phyloP scores from a whole-genome alignment of 1,284 basidiomycete species.

The Phaffia rhodozyma region DNA sequence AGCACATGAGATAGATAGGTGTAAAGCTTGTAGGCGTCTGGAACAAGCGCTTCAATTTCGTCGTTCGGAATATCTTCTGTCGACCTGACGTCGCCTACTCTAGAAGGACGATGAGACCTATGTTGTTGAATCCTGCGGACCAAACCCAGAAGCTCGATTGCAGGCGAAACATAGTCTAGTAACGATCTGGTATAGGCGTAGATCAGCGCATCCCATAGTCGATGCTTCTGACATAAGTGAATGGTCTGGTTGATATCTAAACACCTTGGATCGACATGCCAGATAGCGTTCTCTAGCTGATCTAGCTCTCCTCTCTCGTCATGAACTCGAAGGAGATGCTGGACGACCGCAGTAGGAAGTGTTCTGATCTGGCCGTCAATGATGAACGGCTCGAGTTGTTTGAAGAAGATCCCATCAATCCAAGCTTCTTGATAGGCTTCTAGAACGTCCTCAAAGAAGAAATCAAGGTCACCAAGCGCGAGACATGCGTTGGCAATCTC shows the following conservation, averaged over 20 bases:
- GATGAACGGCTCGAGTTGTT: constrained; percentile 71
- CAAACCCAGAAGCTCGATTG: constrained; percentile 70
- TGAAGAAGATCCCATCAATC: constrained; percentile 77
- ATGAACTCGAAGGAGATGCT: constrained; percentile 53
- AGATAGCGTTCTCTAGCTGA: constrained; percentile 77
- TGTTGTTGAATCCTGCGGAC: constrained; percentile 55
- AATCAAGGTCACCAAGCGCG: constrained; percentile 63
- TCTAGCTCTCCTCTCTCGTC: constrained; percentile 59
- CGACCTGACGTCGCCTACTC: constrained; percentile 24
- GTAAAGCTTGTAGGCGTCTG: constrained; percentile 84
- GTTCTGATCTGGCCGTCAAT: constrained; percentile 58
- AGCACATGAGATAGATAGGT: constrained; percentile 78
- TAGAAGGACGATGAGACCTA: constrained; percentile 30
- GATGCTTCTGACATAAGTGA: constrained; percentile 64
- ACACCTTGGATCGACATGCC: constrained; percentile 84
- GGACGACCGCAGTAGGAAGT: constrained; percentile 76
- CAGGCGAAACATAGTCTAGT: constrained; percentile 75
- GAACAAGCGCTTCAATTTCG: constrained; percentile 48
- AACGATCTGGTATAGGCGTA: constrained; percentile 86
- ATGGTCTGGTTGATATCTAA: constrained; percentile 92
- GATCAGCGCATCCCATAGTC: constrained; percentile 84
- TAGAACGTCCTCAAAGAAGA: constrained; percentile 86
- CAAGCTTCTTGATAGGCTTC: constrained; percentile 76
- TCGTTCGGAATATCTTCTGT: constrained; percentile 25
- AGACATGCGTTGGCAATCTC: constrained; percentile 73